Conservation (phyloP, 2,329 filamentous ascomycete genomes). For the Ophiostoma quercus region DNA sequence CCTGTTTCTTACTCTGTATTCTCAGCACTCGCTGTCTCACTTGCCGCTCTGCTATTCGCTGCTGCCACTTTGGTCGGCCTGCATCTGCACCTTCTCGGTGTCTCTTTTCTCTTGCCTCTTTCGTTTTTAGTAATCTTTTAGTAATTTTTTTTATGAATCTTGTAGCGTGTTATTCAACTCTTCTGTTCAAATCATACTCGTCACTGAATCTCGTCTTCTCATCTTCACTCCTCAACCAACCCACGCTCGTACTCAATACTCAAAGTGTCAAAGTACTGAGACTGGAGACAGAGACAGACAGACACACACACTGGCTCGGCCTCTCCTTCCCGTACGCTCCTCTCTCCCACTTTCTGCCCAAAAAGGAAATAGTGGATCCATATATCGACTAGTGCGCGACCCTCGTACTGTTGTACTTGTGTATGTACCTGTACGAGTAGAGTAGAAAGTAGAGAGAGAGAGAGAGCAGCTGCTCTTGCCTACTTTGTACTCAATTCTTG, state of each 20-base stretch:
- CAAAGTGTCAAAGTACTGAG: no score
- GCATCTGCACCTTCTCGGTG: not conserved
- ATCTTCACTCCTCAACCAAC: no score
- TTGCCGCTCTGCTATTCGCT: not conserved
- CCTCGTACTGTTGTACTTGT: constrained; percentile 13
- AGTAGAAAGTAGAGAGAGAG: no score
- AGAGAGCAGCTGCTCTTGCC: no score
- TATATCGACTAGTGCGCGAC: constrained; percentile 23
- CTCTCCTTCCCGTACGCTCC: not conserved
- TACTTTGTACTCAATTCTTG: no score
- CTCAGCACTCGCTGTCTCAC: not conserved
- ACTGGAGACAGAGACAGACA: no score
- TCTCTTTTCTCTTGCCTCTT: not conserved
- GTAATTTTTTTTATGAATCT: not conserved
- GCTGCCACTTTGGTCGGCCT: constrained; percentile 3
- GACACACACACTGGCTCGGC: not conserved
- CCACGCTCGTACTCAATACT: no score
- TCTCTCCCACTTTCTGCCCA: constrained; percentile 21
- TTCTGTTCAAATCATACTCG: no score
- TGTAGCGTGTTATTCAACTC: no score
- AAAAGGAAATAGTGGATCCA: constrained; percentile 22
- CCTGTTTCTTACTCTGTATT: not conserved
- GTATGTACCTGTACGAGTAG: not conserved
- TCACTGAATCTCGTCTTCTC: no score
- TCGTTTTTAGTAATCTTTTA: not conserved